Evolutionary conservation across 805 yeast genomes (phyloP), one percentile per base, ranked within the genome.

Genomic region (Cyberlindnera sargentensis): DNA sequence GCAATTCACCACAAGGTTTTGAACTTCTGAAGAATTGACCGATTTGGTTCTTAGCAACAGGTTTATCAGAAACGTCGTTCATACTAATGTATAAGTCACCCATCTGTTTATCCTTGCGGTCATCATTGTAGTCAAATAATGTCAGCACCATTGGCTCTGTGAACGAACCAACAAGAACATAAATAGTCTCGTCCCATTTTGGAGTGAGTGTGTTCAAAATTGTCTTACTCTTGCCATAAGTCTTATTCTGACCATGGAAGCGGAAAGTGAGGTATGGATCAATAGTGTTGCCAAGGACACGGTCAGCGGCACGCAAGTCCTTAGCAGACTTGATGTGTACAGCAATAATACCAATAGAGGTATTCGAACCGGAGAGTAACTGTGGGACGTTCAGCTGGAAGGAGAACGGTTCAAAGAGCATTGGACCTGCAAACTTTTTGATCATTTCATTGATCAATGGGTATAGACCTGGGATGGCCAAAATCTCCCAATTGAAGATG

Each of bases 381-480:
- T 89, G 96, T 60, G 95, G 95, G 37, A 93, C 75, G 57, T 95
- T 93, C 60, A 93, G 68, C 68, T 93, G 95, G 72, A 90, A 85
- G 3, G 96, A 88, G 50, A 93, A 81, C 10, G 99, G 99, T 37
- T 84, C 73, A 56, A 87, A 84, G 39, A 91, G 59, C 70, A 93
- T 77, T 29, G 97, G 93, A 8, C 98, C 98, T 42, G 78, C 80
- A 65, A 83, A 90, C 60, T 89, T 86, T 56, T 76, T 78, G 26
- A 89, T 78, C 87, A 90, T 82, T 57, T 84, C 88, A 61, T 84
- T 83, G 56, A 91, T 82, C 57, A 88, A 77, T 41, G 87, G 78
- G 52, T 77, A 78, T 41, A 93, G 67, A 36, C 99, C 99, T 10
- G 99, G 99, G 42, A 93, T 64, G 40, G 84, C 70, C 57, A 90